A percentile compares a stretch with the other conserved stretches of the same genome.
These are phyloP conservation scores for Danielia reshetovae DNA, from an alignment of 805 yeast species.

Conservation along the genomic window DNA sequence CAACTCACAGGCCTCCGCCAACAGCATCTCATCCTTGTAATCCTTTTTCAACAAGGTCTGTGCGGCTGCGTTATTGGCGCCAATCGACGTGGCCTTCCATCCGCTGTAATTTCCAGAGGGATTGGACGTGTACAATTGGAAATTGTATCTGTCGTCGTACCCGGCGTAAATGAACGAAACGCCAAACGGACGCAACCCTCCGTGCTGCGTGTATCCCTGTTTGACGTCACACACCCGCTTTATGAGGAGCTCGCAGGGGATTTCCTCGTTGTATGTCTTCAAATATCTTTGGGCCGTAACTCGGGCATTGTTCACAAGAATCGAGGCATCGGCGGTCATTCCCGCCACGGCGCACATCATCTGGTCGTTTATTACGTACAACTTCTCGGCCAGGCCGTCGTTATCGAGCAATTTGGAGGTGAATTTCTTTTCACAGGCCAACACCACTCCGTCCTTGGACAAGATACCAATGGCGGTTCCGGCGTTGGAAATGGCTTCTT, in stretches of 20 bases:
- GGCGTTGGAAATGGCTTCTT: constrained; percentile 83
- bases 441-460: constrained; percentile 81
- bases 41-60: constrained; percentile 95
- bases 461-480: constrained; percentile 80
- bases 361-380: constrained; percentile 76
- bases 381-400: constrained; percentile 89
- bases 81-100: constrained; percentile 97
- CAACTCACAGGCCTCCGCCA: constrained; percentile 76
- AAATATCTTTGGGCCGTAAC: constrained; percentile 78
- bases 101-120: constrained; percentile 98
- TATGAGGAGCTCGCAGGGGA: constrained; percentile 90
- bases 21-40: constrained; percentile 72
- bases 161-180: constrained; percentile 97
- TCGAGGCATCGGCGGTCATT: constrained; percentile 94
- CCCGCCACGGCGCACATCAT: constrained; percentile 96
- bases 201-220: constrained; percentile 98
- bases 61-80: constrained; percentile 94
- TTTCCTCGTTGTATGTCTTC: constrained; percentile 83
- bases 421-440: constrained; percentile 95
- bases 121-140: constrained; percentile 90
- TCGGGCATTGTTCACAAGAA: constrained; percentile 84
- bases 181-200: constrained; percentile 98
- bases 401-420: constrained; percentile 90
- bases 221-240: constrained; percentile 87
- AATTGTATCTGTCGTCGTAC: constrained; percentile 82